Conservation (phyloP, 345 rosid species). For the Barbarea vulgaris region DNA sequence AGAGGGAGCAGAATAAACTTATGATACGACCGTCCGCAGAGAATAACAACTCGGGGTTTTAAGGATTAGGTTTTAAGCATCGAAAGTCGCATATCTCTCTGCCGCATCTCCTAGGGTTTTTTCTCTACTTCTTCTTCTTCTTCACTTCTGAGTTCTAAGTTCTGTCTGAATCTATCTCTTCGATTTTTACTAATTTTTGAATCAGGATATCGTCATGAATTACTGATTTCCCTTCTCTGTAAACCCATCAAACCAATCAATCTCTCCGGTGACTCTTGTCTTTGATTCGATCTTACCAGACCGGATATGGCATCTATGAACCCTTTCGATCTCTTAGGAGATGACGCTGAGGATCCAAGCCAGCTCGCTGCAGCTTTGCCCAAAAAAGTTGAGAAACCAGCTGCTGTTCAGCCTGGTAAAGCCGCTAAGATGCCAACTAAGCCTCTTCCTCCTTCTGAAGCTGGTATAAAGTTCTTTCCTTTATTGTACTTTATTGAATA, state of each 20-base stretch:
- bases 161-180: neutral
- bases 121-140: neutral
- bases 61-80: slow-evolving; percentile 27
- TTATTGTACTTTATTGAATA: neutral
- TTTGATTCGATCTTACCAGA: neutral
- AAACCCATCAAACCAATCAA: slow-evolving; percentile 4
- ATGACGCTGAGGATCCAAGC: slow-evolving; percentile 70
- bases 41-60: neutral
- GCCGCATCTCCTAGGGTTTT: slow-evolving; percentile 26
- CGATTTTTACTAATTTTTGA: neutral
- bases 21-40: neutral
- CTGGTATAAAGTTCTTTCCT: slow-evolving; percentile 49
- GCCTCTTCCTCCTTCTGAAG: slow-evolving; percentile 76
- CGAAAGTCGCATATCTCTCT: neutral
- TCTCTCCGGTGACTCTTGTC: slow-evolving; percentile 1
- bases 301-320: slow-evolving; percentile 71
- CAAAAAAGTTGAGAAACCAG: slow-evolving; percentile 43
- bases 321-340: slow-evolving; percentile 81
- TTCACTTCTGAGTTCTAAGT: neutral
- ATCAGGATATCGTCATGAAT: slow-evolving; percentile 15
- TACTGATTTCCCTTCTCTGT: neutral
- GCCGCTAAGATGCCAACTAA: slow-evolving; percentile 71
- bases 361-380: slow-evolving; percentile 58
- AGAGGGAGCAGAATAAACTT: neutral
- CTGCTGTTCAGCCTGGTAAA: slow-evolving; percentile 46